These are phyloP conservation scores for Pichia sp. DNA, from an alignment of 1,139 yeast genomes.

Conservation along the genomic window DNA sequence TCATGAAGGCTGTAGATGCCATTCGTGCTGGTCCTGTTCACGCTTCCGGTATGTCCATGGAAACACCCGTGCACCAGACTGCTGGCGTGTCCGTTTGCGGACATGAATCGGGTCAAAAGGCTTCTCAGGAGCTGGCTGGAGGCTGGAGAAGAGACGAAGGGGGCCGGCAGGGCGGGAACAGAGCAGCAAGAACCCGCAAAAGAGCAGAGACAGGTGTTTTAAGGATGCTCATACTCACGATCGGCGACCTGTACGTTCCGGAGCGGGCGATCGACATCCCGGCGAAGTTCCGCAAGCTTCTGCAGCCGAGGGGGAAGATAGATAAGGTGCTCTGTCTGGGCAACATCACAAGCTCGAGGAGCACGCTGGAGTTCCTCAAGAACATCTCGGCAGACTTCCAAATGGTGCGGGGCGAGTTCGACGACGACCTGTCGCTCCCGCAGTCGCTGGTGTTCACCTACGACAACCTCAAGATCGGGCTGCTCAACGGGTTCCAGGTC, in stretches of 20 bases:
- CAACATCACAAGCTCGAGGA: slow-evolving; percentile 67
- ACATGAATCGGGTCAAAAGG: too few relatives aligned
- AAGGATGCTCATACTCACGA: slow-evolving; percentile 78
- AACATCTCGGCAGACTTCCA: slow-evolving; percentile 68
- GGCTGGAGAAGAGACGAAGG: not conserved
- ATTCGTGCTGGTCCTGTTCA: too few relatives aligned
- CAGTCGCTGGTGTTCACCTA: slow-evolving; percentile 59
- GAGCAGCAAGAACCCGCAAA: not conserved
- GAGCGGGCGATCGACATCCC: slow-evolving; percentile 68
- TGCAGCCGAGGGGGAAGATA: slow-evolving; percentile 70
- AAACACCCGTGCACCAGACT: too few relatives aligned
- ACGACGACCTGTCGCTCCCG: slow-evolving; percentile 55
- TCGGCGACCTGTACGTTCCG: slow-evolving; percentile 89
- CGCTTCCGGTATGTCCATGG: too few relatives aligned
- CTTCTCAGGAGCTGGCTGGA: not conserved
- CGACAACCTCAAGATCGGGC: slow-evolving; percentile 75
- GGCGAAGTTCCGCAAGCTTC: slow-evolving; percentile 60
- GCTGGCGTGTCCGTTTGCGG: too few relatives aligned
- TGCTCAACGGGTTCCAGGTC: slow-evolving; percentile 78
- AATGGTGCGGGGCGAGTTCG: slow-evolving; percentile 77
- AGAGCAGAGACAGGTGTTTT: not conserved
- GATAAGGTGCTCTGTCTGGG: slow-evolving; percentile 84
- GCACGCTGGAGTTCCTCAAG: slow-evolving; percentile 60
- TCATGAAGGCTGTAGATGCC: too few relatives aligned
- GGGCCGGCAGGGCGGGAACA: too few relatives aligned